phyloP scores from a whole-genome alignment of 129 eudicot genomes.

The carrot (Daucus carota) region DNA sequence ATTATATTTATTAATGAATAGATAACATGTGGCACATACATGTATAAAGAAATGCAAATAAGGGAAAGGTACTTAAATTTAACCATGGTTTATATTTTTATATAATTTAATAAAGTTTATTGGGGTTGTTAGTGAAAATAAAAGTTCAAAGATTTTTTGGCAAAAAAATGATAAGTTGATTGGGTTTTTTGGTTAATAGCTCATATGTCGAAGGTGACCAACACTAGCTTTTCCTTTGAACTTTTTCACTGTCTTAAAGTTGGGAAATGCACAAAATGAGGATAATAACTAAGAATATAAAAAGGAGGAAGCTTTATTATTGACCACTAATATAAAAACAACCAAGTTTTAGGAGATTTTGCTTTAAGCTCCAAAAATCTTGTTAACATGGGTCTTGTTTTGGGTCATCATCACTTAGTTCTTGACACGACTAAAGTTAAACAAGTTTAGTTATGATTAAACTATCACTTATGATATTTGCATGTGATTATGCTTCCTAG shows the following conservation, averaged over 20 bases:
- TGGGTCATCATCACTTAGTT: slow-evolving; percentile 28
- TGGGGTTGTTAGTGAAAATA: no score
- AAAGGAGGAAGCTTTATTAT: neutral
- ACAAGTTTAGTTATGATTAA: slow-evolving; percentile 51
- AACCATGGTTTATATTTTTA: no score
- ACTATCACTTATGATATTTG: slow-evolving; percentile 48
- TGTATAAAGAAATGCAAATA: no score
- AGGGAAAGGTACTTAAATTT: no score
- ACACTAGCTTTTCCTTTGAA: neutral
- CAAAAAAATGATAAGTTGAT: no score
- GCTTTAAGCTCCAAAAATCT: neutral
- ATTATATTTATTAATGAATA: no score
- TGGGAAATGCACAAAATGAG: neutral
- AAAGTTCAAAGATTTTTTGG: no score
- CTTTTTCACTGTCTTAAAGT: neutral
- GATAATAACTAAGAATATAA: neutral
- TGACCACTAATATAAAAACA: slow-evolving; percentile 1
- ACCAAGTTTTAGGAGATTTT: neutral
- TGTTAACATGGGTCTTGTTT: slow-evolving; percentile 7
- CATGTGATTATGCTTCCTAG: slow-evolving; percentile 68
- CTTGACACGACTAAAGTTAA: slow-evolving; percentile 54
- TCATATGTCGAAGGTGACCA: neutral
- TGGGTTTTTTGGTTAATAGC: no score
- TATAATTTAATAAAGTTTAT: no score
- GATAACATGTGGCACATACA: no score